These are phyloP conservation scores for Scytalidium sp. DNA, from an alignment of 2,329 filamentous ascomycete species.

Conservation along the genomic window DNA sequence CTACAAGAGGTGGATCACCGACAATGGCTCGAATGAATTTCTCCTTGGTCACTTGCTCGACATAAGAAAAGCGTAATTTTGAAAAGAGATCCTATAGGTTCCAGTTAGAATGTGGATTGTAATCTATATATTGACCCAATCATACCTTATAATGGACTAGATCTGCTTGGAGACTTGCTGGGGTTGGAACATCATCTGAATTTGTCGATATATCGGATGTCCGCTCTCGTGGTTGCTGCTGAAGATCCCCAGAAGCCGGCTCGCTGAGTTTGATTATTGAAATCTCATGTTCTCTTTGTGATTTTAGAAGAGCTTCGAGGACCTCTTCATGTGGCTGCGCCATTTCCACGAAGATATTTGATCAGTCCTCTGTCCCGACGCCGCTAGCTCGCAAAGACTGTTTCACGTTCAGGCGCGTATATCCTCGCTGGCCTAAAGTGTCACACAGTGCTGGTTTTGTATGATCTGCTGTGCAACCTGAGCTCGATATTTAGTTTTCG, in stretches of 20 bases:
- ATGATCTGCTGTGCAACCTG: not conserved
- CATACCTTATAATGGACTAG: slow-evolving; percentile 77
- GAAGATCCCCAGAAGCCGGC: slow-evolving; percentile 58
- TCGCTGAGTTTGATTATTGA: slow-evolving; percentile 77
- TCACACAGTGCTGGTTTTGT: too few species aligned
- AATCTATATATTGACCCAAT: not conserved
- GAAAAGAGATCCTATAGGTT: slow-evolving; percentile 73
- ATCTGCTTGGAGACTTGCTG: slow-evolving; percentile 77
- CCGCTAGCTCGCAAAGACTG: too few species aligned
- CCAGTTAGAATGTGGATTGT: not conserved
- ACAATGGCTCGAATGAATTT: slow-evolving; percentile 94
- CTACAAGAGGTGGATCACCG: slow-evolving; percentile 82
- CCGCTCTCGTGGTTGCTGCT: slow-evolving; percentile 42
- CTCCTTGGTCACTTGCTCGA: slow-evolving; percentile 98
- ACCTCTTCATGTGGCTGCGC: slow-evolving; percentile 31
- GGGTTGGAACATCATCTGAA: slow-evolving; percentile 61
- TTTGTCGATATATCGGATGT: slow-evolving; percentile 71
- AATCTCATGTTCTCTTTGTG: slow-evolving; percentile 59
- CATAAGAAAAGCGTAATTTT: slow-evolving; percentile 94
- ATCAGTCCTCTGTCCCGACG: too few species aligned
- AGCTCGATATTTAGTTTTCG: not conserved
- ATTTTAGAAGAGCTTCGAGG: slow-evolving; percentile 46
- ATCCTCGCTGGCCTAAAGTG: too few species aligned
- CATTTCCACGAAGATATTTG: slow-evolving; percentile 11
- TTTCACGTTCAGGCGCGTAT: too few species aligned